Conservation (phyloP, 1,139 yeast species). For the Yamadazyma atlantica region DNA sequence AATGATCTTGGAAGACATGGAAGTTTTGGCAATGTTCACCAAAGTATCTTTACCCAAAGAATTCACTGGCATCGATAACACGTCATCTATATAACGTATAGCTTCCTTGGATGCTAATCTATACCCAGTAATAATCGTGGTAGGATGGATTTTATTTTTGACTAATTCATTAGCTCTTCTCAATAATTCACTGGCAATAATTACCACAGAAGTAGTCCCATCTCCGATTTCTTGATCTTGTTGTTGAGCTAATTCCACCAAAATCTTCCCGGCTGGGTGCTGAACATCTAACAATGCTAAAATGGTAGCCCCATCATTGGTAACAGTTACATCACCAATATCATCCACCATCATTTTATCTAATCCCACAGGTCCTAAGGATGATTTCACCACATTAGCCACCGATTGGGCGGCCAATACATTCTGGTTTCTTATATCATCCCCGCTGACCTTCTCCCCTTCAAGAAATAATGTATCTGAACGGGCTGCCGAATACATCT, state of each 20-base stretch:
- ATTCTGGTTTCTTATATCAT: conserved; percentile 94
- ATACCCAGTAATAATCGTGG: conserved; percentile 96
- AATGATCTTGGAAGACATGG: conserved; percentile 95
- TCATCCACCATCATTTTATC: conserved; percentile 99
- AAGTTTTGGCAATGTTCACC: conserved; percentile 89
- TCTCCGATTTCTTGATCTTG: conserved; percentile 99
- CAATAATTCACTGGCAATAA: conserved; percentile 88
- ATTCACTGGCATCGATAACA: conserved; percentile 78
- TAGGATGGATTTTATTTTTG: conserved; percentile 91
- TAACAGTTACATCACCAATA: conserved; percentile 97
- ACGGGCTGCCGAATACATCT: conserved; percentile 61
- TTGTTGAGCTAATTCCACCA: conserved; percentile 97
- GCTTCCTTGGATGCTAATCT: conserved; percentile 94
- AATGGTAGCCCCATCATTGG: conserved; percentile 98
- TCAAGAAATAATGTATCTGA: conserved; percentile 92
- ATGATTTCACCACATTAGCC: conserved; percentile 95
- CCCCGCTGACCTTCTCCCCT: conserved; percentile 95
- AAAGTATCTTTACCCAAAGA: conserved; percentile 79
- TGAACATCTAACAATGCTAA: conserved; percentile 89
- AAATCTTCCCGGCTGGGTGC: conserved; percentile 97
- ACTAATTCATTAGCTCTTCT: conserved; percentile 94
- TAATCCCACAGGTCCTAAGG: conserved; percentile 96
- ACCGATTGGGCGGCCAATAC: conserved; percentile 95
- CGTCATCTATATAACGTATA: conserved; percentile 81
- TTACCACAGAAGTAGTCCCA: conserved; percentile 96